phyloP scores from a whole-genome alignment of 805 yeast genomes.

The Pichia thaimueangensis region DNA sequence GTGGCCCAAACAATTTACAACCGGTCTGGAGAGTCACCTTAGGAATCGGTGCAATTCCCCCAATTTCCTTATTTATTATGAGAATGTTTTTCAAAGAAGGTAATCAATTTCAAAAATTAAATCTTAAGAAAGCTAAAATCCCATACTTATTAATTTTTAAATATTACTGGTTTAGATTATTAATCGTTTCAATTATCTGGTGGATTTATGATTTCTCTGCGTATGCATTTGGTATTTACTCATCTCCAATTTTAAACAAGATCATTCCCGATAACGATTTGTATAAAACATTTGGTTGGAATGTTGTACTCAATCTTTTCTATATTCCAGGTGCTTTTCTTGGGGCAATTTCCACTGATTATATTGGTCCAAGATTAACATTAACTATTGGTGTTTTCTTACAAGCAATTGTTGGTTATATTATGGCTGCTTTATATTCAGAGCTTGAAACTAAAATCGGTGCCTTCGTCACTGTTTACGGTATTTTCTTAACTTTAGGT shows the following conservation, averaged over 20 bases:
- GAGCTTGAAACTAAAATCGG: conserved; percentile 56
- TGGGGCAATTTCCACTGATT: conserved; percentile 84
- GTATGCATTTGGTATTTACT: conserved; percentile 83
- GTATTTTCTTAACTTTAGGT: conserved; percentile 81
- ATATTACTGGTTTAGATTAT: conserved; percentile 78
- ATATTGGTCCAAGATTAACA: conserved; percentile 84
- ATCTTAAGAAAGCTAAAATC: conserved; percentile 54
- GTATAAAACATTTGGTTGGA: conserved; percentile 85
- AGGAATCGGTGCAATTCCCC: conserved; percentile 88
- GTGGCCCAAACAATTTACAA: conserved; percentile 58
- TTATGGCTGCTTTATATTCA: conserved; percentile 69
- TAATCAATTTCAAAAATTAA: conserved; percentile 60
- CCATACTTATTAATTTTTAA: conserved; percentile 69
- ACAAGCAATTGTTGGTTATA: conserved; percentile 76
- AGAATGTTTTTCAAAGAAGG: conserved; percentile 74
- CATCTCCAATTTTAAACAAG: conserved; percentile 57
- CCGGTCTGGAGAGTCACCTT: conserved; percentile 90
- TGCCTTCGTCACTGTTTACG: conserved; percentile 79
- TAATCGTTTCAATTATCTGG: conserved; percentile 75
- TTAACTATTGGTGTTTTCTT: conserved; percentile 57
- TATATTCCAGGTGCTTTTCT: conserved; percentile 85
- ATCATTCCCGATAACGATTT: conserved; percentile 56
- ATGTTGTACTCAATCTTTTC: conserved; percentile 78
- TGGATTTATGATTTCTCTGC: conserved; percentile 84
- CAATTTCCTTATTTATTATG: conserved; percentile 66